These are phyloP conservation scores for Agrocybe praecox DNA, from an alignment of 768 basidiomycete genomes.

Conservation along the genomic window DNA sequence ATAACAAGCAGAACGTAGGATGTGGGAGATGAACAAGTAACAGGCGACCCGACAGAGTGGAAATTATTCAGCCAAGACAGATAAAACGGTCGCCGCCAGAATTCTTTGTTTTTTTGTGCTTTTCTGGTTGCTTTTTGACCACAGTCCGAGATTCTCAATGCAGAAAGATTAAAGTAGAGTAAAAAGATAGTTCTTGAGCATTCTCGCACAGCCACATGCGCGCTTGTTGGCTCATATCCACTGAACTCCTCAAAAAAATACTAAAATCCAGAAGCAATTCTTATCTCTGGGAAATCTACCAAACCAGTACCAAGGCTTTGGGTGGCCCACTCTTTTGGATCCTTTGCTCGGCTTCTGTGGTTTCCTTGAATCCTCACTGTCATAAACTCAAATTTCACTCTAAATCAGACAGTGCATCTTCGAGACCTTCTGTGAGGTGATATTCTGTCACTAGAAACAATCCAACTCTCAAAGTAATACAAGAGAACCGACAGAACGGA, in stretches of 20 bases:
- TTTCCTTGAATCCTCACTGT: background rate
- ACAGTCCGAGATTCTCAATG: background rate
- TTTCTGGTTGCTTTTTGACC: slow-evolving; percentile 20
- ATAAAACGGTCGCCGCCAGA: slow-evolving; percentile 19
- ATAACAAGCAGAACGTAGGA: slow-evolving; percentile 14
- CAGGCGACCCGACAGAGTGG: slow-evolving; percentile 44
- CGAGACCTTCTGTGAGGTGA: background rate
- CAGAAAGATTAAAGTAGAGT: slow-evolving; percentile 1
- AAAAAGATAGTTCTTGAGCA: background rate
- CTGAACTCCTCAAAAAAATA: no score
- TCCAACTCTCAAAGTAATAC: no score
- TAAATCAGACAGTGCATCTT: background rate
- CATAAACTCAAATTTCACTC: background rate
- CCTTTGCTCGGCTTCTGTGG: slow-evolving; percentile 2
- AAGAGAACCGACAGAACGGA: no score
- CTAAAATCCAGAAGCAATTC: background rate
- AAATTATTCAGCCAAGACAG: slow-evolving; percentile 28
- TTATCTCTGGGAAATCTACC: slow-evolving; percentile 6
- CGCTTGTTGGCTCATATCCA: slow-evolving; percentile 6
- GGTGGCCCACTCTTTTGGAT: slow-evolving; percentile 28
- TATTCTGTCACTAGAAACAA: no score
- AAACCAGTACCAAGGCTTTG: slow-evolving; percentile 23
- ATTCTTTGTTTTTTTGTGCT: slow-evolving; percentile 1
- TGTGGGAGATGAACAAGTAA: slow-evolving; percentile 21
- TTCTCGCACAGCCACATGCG: slow-evolving; percentile 20